These are phyloP conservation scores for Azolla pinnata DNA, from an alignment of 75 land plant species.

Conservation along the genomic window DNA sequence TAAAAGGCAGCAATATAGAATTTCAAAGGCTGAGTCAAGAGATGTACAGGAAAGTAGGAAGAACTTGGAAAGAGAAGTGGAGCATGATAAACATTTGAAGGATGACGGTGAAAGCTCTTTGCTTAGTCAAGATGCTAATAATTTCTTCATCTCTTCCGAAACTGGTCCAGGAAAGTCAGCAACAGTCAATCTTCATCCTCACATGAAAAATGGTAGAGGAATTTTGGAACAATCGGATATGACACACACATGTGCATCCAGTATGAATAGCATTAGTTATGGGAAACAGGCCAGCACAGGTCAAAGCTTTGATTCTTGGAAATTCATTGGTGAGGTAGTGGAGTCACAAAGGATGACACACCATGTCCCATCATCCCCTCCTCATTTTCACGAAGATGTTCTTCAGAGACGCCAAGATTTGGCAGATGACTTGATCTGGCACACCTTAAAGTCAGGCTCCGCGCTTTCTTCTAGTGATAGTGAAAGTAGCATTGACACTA, in stretches of 20 bases:
- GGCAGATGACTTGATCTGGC: constrained; percentile 63
- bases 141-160: neutral
- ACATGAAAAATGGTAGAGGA: constrained; percentile 18
- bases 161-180: too few relatives aligned
- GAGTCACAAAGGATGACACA: constrained; percentile 29
- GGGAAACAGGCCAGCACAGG: constrained; percentile 2
- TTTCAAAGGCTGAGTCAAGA: constrained; percentile 3
- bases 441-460: constrained; percentile 50
- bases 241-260: constrained; percentile 3
- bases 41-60: constrained; percentile 13
- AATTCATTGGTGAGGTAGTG: constrained; percentile 32
- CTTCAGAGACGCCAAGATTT: constrained; percentile 62
- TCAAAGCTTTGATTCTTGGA: constrained; percentile 18
- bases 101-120: constrained; percentile 7
- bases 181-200: constrained; percentile 21
- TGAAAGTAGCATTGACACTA: constrained; percentile 42
- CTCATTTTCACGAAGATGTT: constrained; percentile 72
- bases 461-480: constrained; percentile 57
- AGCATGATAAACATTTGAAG: too few relatives aligned
- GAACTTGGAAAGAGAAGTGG: too few relatives aligned
- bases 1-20: neutral
- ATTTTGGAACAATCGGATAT: constrained; percentile 20
- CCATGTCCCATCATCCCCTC: constrained; percentile 80
- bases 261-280: constrained; percentile 6
- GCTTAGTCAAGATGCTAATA: constrained; percentile 3